phyloP scores from a whole-genome alignment of 495 filamentous ascomycete genomes.

The Tuber microsphaerosporum region DNA sequence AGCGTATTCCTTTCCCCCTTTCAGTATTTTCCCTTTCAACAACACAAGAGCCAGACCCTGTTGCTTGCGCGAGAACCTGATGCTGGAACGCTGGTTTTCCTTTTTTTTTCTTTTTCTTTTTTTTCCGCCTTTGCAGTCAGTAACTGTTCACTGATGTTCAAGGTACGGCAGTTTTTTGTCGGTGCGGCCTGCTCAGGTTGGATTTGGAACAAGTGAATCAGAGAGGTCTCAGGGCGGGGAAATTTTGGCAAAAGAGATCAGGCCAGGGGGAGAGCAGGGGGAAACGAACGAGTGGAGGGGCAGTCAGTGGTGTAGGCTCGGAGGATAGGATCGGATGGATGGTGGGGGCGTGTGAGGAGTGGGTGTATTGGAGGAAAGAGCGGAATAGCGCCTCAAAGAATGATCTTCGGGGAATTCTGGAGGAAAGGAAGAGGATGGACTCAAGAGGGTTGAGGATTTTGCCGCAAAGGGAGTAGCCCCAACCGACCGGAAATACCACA shows the following conservation, averaged over 20 bases:
- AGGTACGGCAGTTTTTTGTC: conserved; percentile 7
- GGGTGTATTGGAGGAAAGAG: conserved; percentile 18
- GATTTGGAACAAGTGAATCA: conserved; percentile 18
- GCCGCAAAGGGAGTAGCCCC: conserved; percentile 24
- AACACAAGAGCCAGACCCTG: no score
- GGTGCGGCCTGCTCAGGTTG: conserved; percentile 6
- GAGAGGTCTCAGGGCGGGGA: conserved; percentile 17
- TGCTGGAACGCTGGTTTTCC: neutral
- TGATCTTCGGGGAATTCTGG: conserved; percentile 28
- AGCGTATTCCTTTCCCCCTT: conserved; percentile 11
- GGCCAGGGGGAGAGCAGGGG: conserved; percentile 17
- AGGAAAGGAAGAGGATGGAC: conserved; percentile 5
- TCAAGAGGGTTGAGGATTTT: conserved; percentile 11
- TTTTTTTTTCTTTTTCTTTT: neutral
- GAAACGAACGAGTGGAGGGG: conserved; percentile 13
- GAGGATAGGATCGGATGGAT: conserved; percentile 24
- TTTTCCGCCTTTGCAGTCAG: neutral
- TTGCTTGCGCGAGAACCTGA: neutral
- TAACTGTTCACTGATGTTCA: neutral
- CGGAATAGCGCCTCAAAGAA: conserved; percentile 4
- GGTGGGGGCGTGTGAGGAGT: conserved; percentile 12
- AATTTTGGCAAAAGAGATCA: conserved; percentile 8
- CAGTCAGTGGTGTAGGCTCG: conserved; percentile 18
- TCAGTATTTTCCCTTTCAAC: conserved; percentile 13
- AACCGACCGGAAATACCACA: conserved; percentile 28